Base-by-base conservation (phyloP, 2,329 filamentous ascomycete genomes). In the Drechslera avenae region DNA sequence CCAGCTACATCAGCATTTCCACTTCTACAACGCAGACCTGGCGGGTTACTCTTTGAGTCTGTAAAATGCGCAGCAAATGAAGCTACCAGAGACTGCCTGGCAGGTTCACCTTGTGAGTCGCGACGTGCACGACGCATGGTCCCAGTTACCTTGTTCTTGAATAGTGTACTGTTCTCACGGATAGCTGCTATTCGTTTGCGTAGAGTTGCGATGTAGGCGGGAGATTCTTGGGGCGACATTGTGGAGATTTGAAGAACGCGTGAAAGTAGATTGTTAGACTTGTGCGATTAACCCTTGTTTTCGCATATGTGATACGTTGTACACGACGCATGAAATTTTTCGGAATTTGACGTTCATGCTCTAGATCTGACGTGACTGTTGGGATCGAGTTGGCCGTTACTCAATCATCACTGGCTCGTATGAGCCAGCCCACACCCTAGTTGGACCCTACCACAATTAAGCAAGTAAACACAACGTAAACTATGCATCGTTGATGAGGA, bases 111-210 rank as follows among this genome's bases (percentile, higher is more conserved):
- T 7, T 14, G 14, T 14, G 19, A 36, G 2, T 44, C 49, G 1
- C 47, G n/a, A 12, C 5, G 13, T 4, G 28, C 18, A 32, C 44
- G 26, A 4, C 19, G 37, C 33, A 37, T 14, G 13, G 23, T 19
- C n/a, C 26, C 21, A 9, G 37, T 14, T 10, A 52, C 13, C 10
- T 1, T 39, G 6, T 30, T 16, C 8, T 33, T 48, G 28, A 52
- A 5, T 1, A n/a, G 37, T 2, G 5, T n/a, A 14, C 23, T 23
- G 16, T 43, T 43, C 4, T 34, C 16, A 13, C 39, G 37, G 34
- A 52, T 40, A 2, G 34, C 30, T 5, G 14, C 45, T 19, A 52
- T 36, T 28, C 45, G 45, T n/a, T 52, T 21, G n/a, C 34, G 21
- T 10, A 52, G 18, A 9, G 26, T 18, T 7, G 16, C 6, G 28